Conservation (phyloP, 306 rosid genomes). For the Abrus pulchellus region DNA sequence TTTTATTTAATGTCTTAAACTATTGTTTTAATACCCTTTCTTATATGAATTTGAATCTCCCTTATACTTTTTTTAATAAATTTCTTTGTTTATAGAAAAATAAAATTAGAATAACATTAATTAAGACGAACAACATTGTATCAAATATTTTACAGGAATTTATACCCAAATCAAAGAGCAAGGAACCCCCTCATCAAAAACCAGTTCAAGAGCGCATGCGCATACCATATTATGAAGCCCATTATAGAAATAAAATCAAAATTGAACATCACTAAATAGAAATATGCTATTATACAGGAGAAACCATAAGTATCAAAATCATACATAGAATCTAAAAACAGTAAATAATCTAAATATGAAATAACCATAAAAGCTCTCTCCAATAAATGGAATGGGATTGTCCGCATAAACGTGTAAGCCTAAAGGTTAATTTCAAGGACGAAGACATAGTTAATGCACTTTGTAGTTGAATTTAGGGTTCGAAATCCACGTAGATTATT, state of each 20-base stretch:
- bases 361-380: neutral
- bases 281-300: neutral
- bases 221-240: neutral
- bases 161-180: neutral
- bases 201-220: too few relatives aligned
- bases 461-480: conserved; percentile 33
- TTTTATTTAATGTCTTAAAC: too few relatives aligned
- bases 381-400: neutral
- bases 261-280: neutral
- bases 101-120: neutral
- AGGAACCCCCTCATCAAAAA: too few relatives aligned
- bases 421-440: conserved; percentile 14
- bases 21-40: too few relatives aligned
- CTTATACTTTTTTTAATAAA: too few relatives aligned
- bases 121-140: neutral
- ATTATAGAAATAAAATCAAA: neutral
- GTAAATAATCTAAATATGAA: neutral
- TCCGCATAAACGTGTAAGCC: neutral
- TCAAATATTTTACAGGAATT: neutral
- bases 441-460: conserved; percentile 37
- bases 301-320: neutral
- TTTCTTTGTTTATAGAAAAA: too few relatives aligned
- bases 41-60: too few relatives aligned
- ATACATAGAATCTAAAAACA: neutral
- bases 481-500: conserved; percentile 39